Conservation (phyloP, 2,329 filamentous ascomycete genomes). For the Penicillium frequentans region DNA sequence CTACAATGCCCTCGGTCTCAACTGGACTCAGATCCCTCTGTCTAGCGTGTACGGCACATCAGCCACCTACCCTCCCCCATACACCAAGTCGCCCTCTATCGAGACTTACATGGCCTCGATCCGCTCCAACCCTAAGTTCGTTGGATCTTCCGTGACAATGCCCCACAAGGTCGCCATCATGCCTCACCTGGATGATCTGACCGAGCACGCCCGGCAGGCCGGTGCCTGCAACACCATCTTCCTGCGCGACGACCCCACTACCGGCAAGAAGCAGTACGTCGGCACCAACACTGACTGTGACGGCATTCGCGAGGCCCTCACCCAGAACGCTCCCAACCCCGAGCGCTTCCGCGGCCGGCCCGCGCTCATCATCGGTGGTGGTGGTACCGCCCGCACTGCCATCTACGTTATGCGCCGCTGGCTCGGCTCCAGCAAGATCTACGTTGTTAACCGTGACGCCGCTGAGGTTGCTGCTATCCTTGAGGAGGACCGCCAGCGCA, state of each 20-base stretch:
- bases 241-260: constrained; percentile 46
- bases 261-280: constrained; percentile 57
- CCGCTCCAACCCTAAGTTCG: constrained; percentile 40
- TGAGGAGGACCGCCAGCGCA: constrained; percentile 62
- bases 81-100: constrained; percentile 37
- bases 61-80: constrained; percentile 33
- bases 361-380: constrained; percentile 73
- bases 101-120: constrained; percentile 36
- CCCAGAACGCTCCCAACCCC: constrained; percentile 47
- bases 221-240: constrained; percentile 82
- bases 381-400: constrained; percentile 74
- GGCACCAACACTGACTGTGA: constrained; percentile 82
- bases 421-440: constrained; percentile 67
- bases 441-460: constrained; percentile 73
- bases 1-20: constrained; percentile 51
- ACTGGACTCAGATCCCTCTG: constrained; percentile 54
- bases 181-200: constrained; percentile 69
- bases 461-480: constrained; percentile 69
- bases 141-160: constrained; percentile 76
- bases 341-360: constrained; percentile 52
- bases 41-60: constrained; percentile 33
- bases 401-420: constrained; percentile 72
- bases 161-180: constrained; percentile 79
- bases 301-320: constrained; percentile 72
- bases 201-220: constrained; percentile 69